phyloP scores from a whole-genome alignment of 1,139 yeast species.

The Zygosaccharomyces sapae region DNA sequence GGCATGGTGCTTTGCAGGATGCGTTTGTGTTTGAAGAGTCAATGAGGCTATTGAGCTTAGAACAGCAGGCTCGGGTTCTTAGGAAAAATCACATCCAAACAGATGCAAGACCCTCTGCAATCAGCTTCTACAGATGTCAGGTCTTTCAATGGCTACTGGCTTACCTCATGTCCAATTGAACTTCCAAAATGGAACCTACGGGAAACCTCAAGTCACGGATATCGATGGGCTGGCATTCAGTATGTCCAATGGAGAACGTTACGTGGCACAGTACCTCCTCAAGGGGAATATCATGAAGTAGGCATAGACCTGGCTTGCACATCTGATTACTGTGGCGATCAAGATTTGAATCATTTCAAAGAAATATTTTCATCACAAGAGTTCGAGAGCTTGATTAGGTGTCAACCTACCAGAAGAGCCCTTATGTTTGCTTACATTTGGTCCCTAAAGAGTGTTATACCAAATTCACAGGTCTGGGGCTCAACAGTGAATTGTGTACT shows the following conservation, averaged over 20 bases:
- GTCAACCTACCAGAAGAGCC: conserved; percentile 13
- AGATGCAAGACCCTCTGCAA: conserved; percentile 35
- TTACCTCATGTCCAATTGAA: conserved; percentile 14
- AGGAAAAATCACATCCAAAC: conserved; percentile 33
- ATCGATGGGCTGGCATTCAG: conserved; percentile 47
- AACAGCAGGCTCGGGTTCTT: conserved; percentile 38
- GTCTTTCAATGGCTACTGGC: conserved; percentile 24
- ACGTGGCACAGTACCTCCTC: conserved; percentile 42
- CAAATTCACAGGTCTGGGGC: conserved; percentile 58
- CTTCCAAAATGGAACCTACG: conserved; percentile 33
- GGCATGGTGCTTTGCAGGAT: conserved; percentile 19
- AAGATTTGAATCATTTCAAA: conserved; percentile 42
- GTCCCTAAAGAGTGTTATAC: conserved; percentile 74
- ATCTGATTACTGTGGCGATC: conserved; percentile 38
- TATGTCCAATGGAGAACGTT: conserved; percentile 50
- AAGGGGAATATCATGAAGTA: conserved; percentile 32
- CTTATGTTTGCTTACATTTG: conserved; percentile 51
- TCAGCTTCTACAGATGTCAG: conserved; percentile 34
- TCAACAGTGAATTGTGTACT: conserved; percentile 46
- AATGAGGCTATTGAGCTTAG: conserved; percentile 41
- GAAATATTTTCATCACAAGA: conserved; percentile 50
- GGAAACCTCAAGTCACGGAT: conserved; percentile 41
- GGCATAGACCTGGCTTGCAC: conserved; percentile 65
- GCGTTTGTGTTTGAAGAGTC: conserved; percentile 35
- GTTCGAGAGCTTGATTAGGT: conserved; percentile 31